Conservation (phyloP, 768 basidiomycete genomes). For the Lactifluus pinguis region DNA sequence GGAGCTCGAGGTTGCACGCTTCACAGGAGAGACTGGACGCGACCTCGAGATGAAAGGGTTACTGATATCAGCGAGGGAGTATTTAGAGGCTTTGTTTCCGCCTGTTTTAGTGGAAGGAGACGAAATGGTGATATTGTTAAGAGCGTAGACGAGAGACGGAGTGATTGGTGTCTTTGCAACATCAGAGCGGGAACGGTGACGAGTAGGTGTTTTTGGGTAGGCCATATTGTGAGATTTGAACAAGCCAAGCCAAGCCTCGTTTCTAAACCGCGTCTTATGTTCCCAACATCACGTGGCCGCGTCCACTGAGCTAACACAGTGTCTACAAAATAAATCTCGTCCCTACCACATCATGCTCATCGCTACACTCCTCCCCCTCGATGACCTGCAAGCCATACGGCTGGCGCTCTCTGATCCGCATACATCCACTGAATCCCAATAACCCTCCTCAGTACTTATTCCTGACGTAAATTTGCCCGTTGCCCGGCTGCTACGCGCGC, state of each 20-base stretch:
- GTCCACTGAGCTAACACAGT: not conserved
- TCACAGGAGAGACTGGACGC: conserved; percentile 55
- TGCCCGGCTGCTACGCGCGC: conserved; percentile 11
- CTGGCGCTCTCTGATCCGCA: conserved; percentile 10
- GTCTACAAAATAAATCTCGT: not conserved
- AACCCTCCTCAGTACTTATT: conserved; percentile 13
- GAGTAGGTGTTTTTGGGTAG: conserved; percentile 38
- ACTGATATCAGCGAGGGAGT: conserved; percentile 36
- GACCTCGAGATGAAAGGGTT: conserved; percentile 57
- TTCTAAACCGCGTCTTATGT: not conserved
- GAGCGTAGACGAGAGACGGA: conserved; percentile 33
- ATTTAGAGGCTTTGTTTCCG: conserved; percentile 21
- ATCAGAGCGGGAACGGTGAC: conserved; percentile 41
- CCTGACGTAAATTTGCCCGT: conserved; percentile 9
- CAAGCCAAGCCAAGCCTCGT: no score
- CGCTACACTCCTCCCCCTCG: conserved; percentile 13
- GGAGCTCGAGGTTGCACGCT: conserved; percentile 41
- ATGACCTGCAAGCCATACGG: conserved; percentile 1
- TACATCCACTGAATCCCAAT: conserved; percentile 18
- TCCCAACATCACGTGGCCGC: conserved; percentile 13
- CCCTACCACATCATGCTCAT: conserved; percentile 16
- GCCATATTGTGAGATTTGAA: conserved; percentile 19
- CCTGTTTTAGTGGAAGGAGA: conserved; percentile 26
- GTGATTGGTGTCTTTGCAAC: conserved; percentile 40
- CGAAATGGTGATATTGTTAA: conserved; percentile 30